Base-by-base conservation (phyloP, 768 basidiomycete genomes). In the Lactarius hatsudake region DNA sequence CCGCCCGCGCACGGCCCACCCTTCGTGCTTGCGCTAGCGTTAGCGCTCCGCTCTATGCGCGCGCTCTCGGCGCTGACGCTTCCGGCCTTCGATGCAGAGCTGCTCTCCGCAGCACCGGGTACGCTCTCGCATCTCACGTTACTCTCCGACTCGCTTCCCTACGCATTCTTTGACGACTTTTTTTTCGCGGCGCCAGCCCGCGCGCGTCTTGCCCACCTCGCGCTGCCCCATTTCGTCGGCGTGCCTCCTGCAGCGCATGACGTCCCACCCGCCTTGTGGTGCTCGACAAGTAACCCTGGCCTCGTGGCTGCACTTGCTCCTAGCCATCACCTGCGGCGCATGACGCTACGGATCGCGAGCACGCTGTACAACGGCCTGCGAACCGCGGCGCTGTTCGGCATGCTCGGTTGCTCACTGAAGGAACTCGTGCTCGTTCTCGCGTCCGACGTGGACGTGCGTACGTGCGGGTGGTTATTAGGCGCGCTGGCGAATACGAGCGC, bases 281-380 rank as follows among this genome's bases (percentile, higher is more conserved):
- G 30, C 68, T 77, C 38, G 53, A 71, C 61, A 73, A 73, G 68
- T 0, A 75, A 75, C 17, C 70, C 73, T 5, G 59, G 72, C 3
- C 65, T 78, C 8, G 73, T 71, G 0, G 65, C 60, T 7, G 72
- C 68, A 13, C 61, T 78, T 6, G 72, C 72, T 3, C 75, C 72
- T 1, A 72, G 73, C 15, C 73, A 76, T 9, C 73, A 74, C 2
- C 45, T 78, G n/a, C 53, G 55, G 43, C 59, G 66, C 36, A 68
- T 73, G 18, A 67, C 67, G 26, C 56, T 77, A 17, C 72, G 71
- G 42, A 64, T 78, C 20, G 70, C 74, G 15, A 71, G 69, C n/a
- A 78, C 77, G 15, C 70, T 78, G 30, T 78, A 76, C 65, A 76
- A 78, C 30, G 77, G 77, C 0, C 67, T 79, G 30, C 74, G 75